Evolutionary conservation across 2,329 filamentous ascomycete genomes (phyloP), one percentile per base, ranked within the genome.

Genomic region (Metarhizium robertsii): DNA sequence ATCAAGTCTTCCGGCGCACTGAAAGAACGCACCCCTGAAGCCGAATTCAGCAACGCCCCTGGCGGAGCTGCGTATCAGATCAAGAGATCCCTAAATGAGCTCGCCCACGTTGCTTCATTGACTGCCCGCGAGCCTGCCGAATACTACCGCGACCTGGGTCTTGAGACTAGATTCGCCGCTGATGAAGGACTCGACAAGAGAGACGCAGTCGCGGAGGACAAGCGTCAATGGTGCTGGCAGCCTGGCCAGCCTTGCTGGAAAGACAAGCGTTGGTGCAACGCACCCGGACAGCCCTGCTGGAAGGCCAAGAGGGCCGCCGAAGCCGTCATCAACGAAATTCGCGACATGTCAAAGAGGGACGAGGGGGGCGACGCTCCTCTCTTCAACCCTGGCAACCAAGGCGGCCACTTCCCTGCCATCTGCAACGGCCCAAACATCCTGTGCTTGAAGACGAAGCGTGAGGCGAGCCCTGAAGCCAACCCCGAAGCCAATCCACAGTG

Each of bases 231-330:
- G 50, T 55, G 20, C n/a, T n/a, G n/a, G n/a, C n/a, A n/a, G n/a
- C n/a, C n/a, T n/a, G n/a, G n/a, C n/a, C n/a, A n/a, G 43, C 6
- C 36, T 11, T 76, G 75, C 67, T 64, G 62, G 61, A 71, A 25
- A 25, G 25, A 25, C 25, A 25, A 25, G 25, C 25, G 25, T 6
- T 55, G 54, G 50, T 55, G 54, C 45, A 5, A 4, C 2, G 6
- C 20, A 6, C 13, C 7, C 40, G 49, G 42, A 8, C 1, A 52
- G 40, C 7, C 40, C 16, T 76, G 75, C 67, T 64, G 62, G 61
- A 71, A 71, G 61, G 66, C 66, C 54, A 73, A 71, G 64, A 69
- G 69, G 55, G 70, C 67, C 18, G 70, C 70, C 49, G 68, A 70
- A 52, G 69, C 69, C 13, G 63, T 72, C 32, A 65, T 72, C 36